Evolutionary conservation across 169 alveolate genomes (phyloP).

Genomic region (Eimeria praecox): DNA sequence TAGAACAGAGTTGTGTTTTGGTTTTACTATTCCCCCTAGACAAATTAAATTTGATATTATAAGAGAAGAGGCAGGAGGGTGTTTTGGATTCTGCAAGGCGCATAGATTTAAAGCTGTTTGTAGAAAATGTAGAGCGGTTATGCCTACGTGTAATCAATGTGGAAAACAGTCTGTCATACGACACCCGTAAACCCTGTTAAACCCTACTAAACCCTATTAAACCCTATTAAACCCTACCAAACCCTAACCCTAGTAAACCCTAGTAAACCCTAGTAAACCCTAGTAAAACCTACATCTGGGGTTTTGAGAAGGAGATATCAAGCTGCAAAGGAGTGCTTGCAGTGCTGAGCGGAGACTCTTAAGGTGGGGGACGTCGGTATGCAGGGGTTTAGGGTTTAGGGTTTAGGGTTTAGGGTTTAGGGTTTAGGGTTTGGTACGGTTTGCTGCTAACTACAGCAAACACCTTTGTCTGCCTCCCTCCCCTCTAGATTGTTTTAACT

Average conservation of each 20-base stretch:
- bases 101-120: constrained; percentile 63
- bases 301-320: too few species aligned
- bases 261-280: neutral
- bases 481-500: too few species aligned
- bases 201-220: constrained; percentile 21
- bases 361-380: too few species aligned
- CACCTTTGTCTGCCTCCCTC: too few species aligned
- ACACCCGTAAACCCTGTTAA: constrained; percentile 65
- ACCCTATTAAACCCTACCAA: neutral
- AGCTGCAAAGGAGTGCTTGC: too few species aligned
- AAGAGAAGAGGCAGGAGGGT: neutral
- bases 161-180: constrained; percentile 63
- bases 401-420: too few species aligned
- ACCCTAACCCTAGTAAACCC: neutral
- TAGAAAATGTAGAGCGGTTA: constrained; percentile 52
- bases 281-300: neutral
- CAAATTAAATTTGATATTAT: constrained; percentile 63
- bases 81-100: constrained; percentile 36
- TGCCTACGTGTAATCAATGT: constrained; percentile 52
- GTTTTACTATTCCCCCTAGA: constrained; percentile 57
- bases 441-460: too few species aligned
- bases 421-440: too few species aligned
- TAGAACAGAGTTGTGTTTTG: constrained; percentile 49
- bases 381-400: too few species aligned
- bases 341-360: too few species aligned